Conservation (phyloP, 805 yeast genomes). For the Metschnikowia aberdeeniae region DNA sequence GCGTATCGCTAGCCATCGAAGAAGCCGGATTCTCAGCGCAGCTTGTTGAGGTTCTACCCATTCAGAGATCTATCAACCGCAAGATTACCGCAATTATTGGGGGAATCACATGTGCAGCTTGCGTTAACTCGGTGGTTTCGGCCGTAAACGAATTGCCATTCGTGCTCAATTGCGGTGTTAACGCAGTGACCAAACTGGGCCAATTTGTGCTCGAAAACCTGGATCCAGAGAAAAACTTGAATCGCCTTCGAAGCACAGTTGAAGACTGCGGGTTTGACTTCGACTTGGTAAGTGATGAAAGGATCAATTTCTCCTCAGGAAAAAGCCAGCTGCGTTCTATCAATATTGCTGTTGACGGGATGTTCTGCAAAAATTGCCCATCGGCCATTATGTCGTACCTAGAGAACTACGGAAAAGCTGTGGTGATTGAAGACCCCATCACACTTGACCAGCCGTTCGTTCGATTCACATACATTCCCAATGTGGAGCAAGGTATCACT, state of each 20-base stretch:
- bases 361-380: conserved; percentile 73
- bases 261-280: conserved; percentile 69
- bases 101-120: conserved; percentile 74
- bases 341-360: conserved; percentile 54
- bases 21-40: conserved; percentile 43
- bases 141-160: conserved; percentile 47
- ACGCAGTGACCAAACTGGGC: conserved; percentile 59
- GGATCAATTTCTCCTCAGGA: conserved; percentile 45
- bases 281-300: conserved; percentile 40
- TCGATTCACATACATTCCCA: conserved; percentile 62
- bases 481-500: conserved; percentile 41
- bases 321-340: conserved; percentile 52
- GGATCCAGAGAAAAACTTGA: conserved; percentile 27
- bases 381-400: conserved; percentile 47
- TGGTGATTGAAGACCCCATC: conserved; percentile 52
- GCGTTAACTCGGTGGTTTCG: conserved; percentile 53
- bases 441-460: conserved; percentile 54
- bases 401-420: conserved; percentile 50
- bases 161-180: conserved; percentile 51
- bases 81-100: conserved; percentile 60
- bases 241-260: conserved; percentile 44
- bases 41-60: conserved; percentile 57
- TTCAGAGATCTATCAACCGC: conserved; percentile 44
- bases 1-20: conserved; percentile 23
- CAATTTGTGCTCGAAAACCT: conserved; percentile 51